Conservation (phyloP, 768 basidiomycete species). For the Hortiboletus campestris region DNA sequence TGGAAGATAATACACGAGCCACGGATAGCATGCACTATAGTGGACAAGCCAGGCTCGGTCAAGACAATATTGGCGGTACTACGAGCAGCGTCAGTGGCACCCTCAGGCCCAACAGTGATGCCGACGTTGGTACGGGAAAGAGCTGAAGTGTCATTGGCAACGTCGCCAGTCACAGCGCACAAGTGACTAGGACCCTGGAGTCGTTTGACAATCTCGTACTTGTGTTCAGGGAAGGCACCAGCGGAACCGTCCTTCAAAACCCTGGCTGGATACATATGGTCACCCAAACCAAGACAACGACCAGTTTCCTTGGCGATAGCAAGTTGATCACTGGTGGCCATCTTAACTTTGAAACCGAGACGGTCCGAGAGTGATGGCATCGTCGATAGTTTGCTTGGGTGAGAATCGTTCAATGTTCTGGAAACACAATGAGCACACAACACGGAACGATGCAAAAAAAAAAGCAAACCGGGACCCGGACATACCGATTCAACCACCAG, state of each 20-base stretch:
- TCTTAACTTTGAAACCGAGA: conserved; percentile 93
- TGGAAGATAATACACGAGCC: conserved; percentile 99
- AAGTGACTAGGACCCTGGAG: conserved; percentile 94
- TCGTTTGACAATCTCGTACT: conserved; percentile 99
- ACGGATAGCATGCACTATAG: conserved; percentile 98
- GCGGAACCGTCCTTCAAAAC: conserved; percentile 99
- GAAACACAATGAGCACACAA: too few species aligned
- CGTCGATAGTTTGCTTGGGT: conserved; percentile 96
- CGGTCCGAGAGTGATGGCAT: conserved; percentile 72
- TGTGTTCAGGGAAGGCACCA: conserved; percentile 99
- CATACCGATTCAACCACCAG: too few species aligned
- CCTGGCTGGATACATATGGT: conserved; percentile 99
- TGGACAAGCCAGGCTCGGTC: conserved; percentile 97
- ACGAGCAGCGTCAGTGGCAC: conserved; percentile 98
- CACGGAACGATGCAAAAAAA: too few species aligned
- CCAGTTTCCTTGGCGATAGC: conserved; percentile 99
- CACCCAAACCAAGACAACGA: conserved; percentile 94
- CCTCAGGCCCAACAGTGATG: conserved; percentile 99
- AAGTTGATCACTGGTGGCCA: conserved; percentile 99
- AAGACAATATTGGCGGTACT: conserved; percentile 98
- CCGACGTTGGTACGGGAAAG: conserved; percentile 98
- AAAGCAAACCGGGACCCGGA: too few species aligned
- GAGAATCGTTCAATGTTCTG: too few species aligned
- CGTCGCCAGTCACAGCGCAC: conserved; percentile 99
- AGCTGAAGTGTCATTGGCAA: conserved; percentile 98